phyloP scores from a whole-genome alignment of 345 rosid species.

The Sisymbrium irio region DNA sequence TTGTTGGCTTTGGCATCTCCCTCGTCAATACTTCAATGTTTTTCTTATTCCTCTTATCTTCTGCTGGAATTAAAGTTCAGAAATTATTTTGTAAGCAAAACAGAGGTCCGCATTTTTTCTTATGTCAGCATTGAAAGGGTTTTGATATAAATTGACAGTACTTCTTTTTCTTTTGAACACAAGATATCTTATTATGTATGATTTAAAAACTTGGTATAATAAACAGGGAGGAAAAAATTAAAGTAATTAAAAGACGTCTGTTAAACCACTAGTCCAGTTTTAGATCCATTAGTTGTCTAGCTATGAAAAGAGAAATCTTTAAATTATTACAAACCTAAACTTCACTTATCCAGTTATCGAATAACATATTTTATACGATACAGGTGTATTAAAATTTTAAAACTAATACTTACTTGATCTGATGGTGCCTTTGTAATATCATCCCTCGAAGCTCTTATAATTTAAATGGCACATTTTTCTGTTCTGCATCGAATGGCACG shows the following conservation, averaged over 20 bases:
- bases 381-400: neutral
- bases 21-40: neutral
- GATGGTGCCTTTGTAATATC: neutral
- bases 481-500: neutral
- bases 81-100: neutral
- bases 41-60: neutral
- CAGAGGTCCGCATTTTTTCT: neutral
- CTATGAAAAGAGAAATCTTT: slow-evolving; percentile 10
- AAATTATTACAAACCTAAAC: neutral
- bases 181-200: neutral
- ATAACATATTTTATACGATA: neutral
- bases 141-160: neutral
- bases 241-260: neutral
- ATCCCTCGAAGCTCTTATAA: neutral
- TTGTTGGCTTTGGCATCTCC: slow-evolving; percentile 19
- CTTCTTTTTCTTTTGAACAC: no score
- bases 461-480: neutral
- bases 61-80: neutral
- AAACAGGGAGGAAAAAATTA: neutral
- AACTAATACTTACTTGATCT: neutral
- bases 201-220: neutral
- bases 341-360: neutral
- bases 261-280: slow-evolving; percentile 12
- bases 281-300: slow-evolving; percentile 12
- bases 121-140: neutral